Base-by-base conservation (phyloP, 2,329 filamentous ascomycete species). In the Sclerotinia subarctica region DNA sequence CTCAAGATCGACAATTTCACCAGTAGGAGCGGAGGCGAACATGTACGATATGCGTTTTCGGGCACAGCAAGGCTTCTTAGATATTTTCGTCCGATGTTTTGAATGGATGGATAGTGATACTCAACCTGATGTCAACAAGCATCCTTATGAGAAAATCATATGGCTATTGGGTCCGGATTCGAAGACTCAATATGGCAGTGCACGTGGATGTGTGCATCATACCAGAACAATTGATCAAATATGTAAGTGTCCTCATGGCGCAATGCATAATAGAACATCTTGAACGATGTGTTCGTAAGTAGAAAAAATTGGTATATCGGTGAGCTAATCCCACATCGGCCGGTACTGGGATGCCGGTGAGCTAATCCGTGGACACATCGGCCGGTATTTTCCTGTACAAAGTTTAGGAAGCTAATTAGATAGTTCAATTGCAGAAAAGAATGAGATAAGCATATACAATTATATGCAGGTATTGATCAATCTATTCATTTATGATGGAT, bases 41-140 rank as follows among this genome's bases (percentile, higher is more conserved):
- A 26, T 26, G 15, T 15, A 38, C 17, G 29, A 32, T n/a, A 52
- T 53, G 49, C 42, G 60, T 42, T 26, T 47, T 53, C 24, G 21
- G 66, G 59, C 66, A 57, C 52, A 57, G 66, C 59, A 68, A 64
- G 59, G 60, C 59, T 63, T 38, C 38, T 26, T 19, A 8, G 21
- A 35, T 38, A 15, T 65, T 47, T 11, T 68, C 44, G 24, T 42
- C 66, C 11, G 19, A 56, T 56, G 52, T 56, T 51, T 51, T 35
- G 17, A 53, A 54, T 63, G 47, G 38, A 35, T 26, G 26, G 17
- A 26, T 49, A 56, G 52, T 21, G 35, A 35, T 11, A 57, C 42
- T 38, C 32, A 24, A 13, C 21, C n/a, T 51, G 29, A 63, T 21
- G 8, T 15, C 32, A 63, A 52, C 42, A 60, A 47, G 26, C 57